A percentile compares a stretch with the other conserved stretches of the same genome.
These are phyloP conservation scores for Diplosphaera chodatii DNA, from an alignment of 139 green algal species.

Conservation along the genomic window DNA sequence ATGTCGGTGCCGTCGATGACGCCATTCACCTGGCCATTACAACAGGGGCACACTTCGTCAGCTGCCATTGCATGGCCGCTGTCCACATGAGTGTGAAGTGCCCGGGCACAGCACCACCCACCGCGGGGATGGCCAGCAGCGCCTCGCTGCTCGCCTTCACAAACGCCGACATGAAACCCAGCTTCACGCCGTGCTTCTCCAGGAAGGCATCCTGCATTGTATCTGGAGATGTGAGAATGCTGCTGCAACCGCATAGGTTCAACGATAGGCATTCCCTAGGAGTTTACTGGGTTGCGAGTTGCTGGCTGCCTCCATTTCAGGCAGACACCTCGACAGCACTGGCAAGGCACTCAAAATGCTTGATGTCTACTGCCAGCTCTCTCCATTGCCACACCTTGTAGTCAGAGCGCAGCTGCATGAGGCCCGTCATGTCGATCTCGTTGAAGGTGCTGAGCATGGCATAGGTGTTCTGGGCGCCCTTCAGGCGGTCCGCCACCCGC, in stretches of 20 bases:
- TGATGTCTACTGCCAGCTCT: no score
- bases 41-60: no score
- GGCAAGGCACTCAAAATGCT: no score
- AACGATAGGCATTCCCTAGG: no score
- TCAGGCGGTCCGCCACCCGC: slow-evolving; percentile 87
- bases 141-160: slow-evolving; percentile 86
- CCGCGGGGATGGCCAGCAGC: slow-evolving; percentile 78
- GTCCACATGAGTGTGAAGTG: no score
- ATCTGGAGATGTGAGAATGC: no score
- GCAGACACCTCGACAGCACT: no score
- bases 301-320: no score
- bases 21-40: slow-evolving; percentile 71
- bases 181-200: slow-evolving; percentile 95
- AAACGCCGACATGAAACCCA: slow-evolving; percentile 99
- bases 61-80: no score
- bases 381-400: slow-evolving; percentile 84
- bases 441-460: slow-evolving; percentile 99
- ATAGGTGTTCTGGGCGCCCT: slow-evolving; percentile 96
- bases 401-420: slow-evolving; percentile 75
- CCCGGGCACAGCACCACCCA: no score
- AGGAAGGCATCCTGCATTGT: slow-evolving; percentile 93
- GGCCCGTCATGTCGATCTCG: slow-evolving; percentile 98
- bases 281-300: no score
- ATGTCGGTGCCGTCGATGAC: slow-evolving; percentile 96
- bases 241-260: no score